Conservation (phyloP, 495 filamentous ascomycete genomes). For the Lichina pygmaea region DNA sequence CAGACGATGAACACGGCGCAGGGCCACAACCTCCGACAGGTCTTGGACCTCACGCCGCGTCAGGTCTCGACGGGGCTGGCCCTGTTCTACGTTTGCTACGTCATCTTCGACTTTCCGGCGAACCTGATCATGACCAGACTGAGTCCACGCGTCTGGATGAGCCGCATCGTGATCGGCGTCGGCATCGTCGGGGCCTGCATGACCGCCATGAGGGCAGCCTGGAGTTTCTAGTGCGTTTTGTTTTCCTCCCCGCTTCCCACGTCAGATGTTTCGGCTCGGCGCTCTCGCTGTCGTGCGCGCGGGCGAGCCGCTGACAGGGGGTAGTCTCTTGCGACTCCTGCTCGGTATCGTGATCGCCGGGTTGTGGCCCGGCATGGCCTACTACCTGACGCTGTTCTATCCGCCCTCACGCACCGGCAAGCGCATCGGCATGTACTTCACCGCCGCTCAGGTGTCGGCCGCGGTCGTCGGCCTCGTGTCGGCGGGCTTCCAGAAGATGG, state of each 20-base stretch:
- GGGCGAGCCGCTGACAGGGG: neutral
- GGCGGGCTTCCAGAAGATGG: conserved; percentile 78
- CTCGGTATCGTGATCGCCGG: conserved; percentile 73
- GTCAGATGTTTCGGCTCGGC: neutral
- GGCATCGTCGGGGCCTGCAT: conserved; percentile 64
- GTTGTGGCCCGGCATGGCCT: conserved; percentile 90
- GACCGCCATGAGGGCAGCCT: conserved; percentile 49
- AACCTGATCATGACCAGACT: conserved; percentile 73
- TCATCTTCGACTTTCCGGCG: conserved; percentile 68
- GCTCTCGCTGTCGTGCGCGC: neutral
- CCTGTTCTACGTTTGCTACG: conserved; percentile 77
- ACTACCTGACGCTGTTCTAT: conserved; percentile 81
- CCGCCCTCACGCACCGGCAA: conserved; percentile 67
- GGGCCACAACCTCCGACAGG: conserved; percentile 39
- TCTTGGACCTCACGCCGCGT: conserved; percentile 36
- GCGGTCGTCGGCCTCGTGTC: conserved; percentile 76
- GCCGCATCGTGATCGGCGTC: conserved; percentile 67
- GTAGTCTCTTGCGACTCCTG: conserved; percentile 52
- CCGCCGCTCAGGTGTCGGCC: conserved; percentile 68
- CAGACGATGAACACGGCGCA: conserved; percentile 61
- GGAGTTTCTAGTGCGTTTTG: conserved; percentile 52
- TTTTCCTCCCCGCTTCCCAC: neutral
- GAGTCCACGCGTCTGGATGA: conserved; percentile 79
- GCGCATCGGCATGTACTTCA: conserved; percentile 72
- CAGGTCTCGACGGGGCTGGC: conserved; percentile 63